Evolutionary conservation across 495 filamentous ascomycete species (phyloP), one percentile per base, ranked within the genome.

Genomic region (Daldinia caldariorum): DNA sequence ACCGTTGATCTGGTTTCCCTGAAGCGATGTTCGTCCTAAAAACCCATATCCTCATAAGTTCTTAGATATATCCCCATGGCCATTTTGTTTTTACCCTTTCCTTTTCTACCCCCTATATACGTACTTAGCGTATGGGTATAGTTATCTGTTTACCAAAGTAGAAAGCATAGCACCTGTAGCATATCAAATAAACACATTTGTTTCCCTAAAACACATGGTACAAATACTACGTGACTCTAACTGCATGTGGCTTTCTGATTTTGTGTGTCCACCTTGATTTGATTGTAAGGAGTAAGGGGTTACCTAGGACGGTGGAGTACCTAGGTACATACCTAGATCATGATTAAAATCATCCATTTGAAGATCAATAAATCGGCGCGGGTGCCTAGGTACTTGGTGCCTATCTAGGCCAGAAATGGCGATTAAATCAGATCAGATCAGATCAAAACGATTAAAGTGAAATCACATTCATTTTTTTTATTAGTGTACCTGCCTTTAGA

Each of bases 1-100:
- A 53, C 49, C 49, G 49, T 53, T 53, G 49, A 53, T 53, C 49
- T 53, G 49, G 49, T 22, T 53, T 32, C 49, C 49, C 49, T 31
- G 49, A 53, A 53, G 49, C 49, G 5, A 53, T 32, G 49, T 53
- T n/a, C 49, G 29, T 32, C 49, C 49, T 32, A 14, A n/a, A n/a
- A 53, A 53, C 26, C 10, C 13, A 53, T 32, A 8, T 5, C 49
- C 49, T 32, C 29, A 32, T 32, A 26, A 31, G 9, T 20, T 16
- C 49, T 47, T 22, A 10, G 9, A 22, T 47, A 22, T 35, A 26
- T 47, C 43, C 43, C 18, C 9, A 20, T 47, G 8, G 8, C 10
- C 10, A 6, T 47, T 18, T 22, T 22, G 18, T 13, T 13, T 9
- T 45, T 20, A 20, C 41, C 41, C 16, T 16, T 47, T 47, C 20